phyloP scores from a whole-genome alignment of 345 rosid genomes.

The Citrus reticulata region DNA sequence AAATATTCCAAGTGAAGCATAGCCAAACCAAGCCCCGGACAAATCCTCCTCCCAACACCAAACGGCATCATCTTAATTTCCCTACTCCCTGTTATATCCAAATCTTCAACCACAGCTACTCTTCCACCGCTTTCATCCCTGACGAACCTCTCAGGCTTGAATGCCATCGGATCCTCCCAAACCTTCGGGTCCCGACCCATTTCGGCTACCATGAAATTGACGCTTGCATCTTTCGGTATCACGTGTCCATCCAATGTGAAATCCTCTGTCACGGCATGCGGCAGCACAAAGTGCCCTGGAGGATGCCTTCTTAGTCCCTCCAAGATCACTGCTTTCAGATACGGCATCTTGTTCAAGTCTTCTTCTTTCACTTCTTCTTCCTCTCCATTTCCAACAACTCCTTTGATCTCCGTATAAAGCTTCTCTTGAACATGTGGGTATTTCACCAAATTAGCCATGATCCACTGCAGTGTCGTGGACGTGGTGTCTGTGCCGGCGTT shows the following conservation, averaged over 20 bases:
- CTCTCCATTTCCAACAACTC: neutral
- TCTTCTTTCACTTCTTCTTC: neutral
- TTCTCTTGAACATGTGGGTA: neutral
- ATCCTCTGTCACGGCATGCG: slow-evolving; percentile 4
- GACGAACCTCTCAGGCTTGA: slow-evolving; percentile 4
- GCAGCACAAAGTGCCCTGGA: slow-evolving; percentile 9
- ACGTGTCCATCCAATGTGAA: neutral
- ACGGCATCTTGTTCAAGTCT: neutral
- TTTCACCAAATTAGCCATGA: slow-evolving; percentile 7
- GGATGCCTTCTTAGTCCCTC: slow-evolving; percentile 13
- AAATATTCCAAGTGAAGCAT: slow-evolving; percentile 1
- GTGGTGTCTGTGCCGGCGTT: neutral
- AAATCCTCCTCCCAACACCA: slow-evolving; percentile 2
- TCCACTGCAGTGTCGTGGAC: slow-evolving; percentile 9
- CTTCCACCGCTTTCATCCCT: neutral
- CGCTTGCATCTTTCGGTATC: neutral
- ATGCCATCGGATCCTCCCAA: slow-evolving; percentile 11
- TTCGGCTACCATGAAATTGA: slow-evolving; percentile 13
- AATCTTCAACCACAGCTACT: neutral
- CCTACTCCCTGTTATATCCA: slow-evolving; percentile 8
- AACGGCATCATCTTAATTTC: slow-evolving; percentile 12
- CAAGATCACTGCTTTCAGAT: neutral
- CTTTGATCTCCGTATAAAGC: neutral
- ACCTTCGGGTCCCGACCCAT: slow-evolving; percentile 14
- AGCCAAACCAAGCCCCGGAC: slow-evolving; percentile 1